phyloP scores from a whole-genome alignment of 768 basidiomycete genomes.

The Porphyrellus cyaneotinctus region DNA sequence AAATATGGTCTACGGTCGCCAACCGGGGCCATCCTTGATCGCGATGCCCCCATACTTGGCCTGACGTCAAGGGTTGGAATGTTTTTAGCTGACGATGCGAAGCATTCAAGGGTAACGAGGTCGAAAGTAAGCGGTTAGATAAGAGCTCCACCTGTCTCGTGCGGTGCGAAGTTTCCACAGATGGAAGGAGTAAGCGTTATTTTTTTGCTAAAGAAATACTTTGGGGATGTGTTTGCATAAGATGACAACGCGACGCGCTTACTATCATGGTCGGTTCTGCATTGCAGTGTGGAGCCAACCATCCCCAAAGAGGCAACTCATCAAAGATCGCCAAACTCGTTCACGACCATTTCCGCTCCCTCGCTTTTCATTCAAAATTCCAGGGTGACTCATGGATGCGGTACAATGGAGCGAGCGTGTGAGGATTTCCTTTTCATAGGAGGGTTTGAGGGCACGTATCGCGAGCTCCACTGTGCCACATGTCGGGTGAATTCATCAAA shows the following conservation, averaged over 20 bases:
- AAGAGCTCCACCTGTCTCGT: conserved; percentile 9
- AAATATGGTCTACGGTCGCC: conserved; percentile 14
- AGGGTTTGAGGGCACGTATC: neutral
- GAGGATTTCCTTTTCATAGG: conserved; percentile 1
- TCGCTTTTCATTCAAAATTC: neutral
- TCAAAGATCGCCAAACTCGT: conserved; percentile 10
- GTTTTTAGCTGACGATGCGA: conserved; percentile 1
- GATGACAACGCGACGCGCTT: neutral
- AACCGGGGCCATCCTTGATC: conserved; percentile 1
- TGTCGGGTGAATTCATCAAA: neutral
- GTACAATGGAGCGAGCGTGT: conserved; percentile 15
- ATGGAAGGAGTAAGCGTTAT: neutral
- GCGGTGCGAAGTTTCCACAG: neutral
- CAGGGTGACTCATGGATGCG: conserved; percentile 9
- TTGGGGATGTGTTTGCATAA: neutral
- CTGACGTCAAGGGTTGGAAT: conserved; percentile 31
- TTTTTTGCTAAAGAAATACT: neutral
- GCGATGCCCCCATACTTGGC: neutral
- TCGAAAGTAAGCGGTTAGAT: conserved; percentile 1
- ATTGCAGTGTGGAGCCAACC: conserved; percentile 2
- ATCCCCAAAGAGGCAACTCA: conserved; percentile 15
- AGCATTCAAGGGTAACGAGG: conserved; percentile 7
- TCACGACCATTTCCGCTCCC: conserved; percentile 17
- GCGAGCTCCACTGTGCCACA: too few species aligned
- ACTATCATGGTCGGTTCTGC: neutral